Evolutionary conservation across 2,329 filamentous ascomycete species (phyloP), one percentile per base, ranked within the genome.

Genomic region (Apiospora arundinis): DNA sequence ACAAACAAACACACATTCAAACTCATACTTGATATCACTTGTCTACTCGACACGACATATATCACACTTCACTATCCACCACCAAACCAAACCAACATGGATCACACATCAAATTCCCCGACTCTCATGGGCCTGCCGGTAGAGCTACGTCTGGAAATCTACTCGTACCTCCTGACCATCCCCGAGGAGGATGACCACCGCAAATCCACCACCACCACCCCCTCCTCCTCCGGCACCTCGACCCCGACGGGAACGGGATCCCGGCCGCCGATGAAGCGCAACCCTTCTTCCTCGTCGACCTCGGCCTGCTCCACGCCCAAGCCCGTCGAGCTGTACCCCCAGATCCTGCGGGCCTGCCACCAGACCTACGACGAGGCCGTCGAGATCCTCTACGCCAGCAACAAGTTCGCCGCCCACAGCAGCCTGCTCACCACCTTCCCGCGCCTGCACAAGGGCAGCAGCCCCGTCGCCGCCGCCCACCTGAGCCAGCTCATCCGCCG

Each of bases 61-160:
- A 46, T 18, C 44, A 56, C 28, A 28, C 11, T 32, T 63, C 32
- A n/a, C n/a, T 3, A 40, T 11, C 5, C 56, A 63, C 56, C 21
- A 12, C 32, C 52, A 14, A 60, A 21, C 52, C 28, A 37, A 60
- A 56, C 42, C 42, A 45, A 12, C n/a, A 52, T 28, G 28, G 46
- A 32, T 37, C 45, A 42, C 9, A 12, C 25, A 18, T 67, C 56
- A 40, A 63, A 63, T 11, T 63, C 56, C 32, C 45, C 74, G 18
- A 74, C 72, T 6, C 77, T 86, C 73, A 80, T 86, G 49, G 78
- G 79, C 69, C 80, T 87, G 32, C 84, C 84, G 45, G 74, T 82
- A 67, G 85, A 87, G 75, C 79, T 87, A 74, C 84, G 85, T 49
- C 81, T 85, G 71, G 80, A 86, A 70, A 84, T 86, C 73, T 86